These are phyloP conservation scores for Millerago galiae DNA, from an alignment of 805 yeast species.

Conservation along the genomic window DNA sequence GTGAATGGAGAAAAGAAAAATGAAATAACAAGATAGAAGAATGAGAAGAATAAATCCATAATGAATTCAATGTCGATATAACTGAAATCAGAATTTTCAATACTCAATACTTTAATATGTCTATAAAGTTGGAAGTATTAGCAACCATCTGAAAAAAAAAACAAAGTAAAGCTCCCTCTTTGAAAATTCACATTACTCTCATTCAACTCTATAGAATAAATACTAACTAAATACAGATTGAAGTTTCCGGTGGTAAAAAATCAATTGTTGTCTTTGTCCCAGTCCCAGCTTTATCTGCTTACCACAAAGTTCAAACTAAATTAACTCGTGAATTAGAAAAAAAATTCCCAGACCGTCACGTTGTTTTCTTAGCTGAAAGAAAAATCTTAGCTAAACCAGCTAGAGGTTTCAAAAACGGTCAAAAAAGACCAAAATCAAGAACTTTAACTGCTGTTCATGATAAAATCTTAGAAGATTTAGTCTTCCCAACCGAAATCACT, in stretches of 20 bases:
- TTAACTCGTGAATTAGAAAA: constrained; percentile 99
- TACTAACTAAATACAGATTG: constrained; percentile 45
- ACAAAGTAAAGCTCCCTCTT: no score
- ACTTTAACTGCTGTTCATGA: constrained; percentile 98
- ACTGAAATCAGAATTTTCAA: no score
- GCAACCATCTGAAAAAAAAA: no score
- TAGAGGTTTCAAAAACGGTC: constrained; percentile 87
- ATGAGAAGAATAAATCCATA: no score
- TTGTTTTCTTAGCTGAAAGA: constrained; percentile 98
- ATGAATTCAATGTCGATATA: no score
- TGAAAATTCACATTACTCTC: not conserved
- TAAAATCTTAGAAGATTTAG: constrained; percentile 96
- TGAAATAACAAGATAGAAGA: no score
- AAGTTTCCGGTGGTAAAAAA: constrained; percentile 97
- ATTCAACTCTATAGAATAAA: not conserved
- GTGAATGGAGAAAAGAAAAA: not conserved
- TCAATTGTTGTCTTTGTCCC: constrained; percentile 98
- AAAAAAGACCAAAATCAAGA: constrained; percentile 99
- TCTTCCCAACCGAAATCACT: constrained; percentile 98
- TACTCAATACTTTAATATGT: no score
- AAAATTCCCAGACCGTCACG: constrained; percentile 99
- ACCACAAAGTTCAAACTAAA: constrained; percentile 97
- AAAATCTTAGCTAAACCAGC: constrained; percentile 99
- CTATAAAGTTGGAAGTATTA: no score
- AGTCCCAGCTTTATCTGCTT: constrained; percentile 83